phyloP scores from a whole-genome alignment of 208 protist genomes.

The Leishmania aethiopica region DNA sequence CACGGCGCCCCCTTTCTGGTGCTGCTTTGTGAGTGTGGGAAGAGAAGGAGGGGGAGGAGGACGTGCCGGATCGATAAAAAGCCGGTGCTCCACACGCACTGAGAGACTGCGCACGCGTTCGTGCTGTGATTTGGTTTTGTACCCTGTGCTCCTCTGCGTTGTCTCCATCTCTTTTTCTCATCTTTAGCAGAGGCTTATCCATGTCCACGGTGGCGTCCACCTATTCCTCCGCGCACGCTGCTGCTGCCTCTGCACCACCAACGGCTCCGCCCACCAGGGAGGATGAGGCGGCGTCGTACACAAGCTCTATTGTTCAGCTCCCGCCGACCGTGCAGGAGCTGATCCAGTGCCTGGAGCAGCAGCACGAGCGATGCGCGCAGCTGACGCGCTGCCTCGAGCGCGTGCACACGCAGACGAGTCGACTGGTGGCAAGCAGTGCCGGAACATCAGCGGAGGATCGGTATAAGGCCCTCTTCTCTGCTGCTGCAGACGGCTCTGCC shows the following conservation, averaged over 20 bases:
- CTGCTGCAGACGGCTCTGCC: neutral
- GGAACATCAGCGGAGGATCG: neutral
- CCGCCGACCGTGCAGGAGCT: conserved; percentile 59
- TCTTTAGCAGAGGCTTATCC: neutral
- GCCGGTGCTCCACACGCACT: neutral
- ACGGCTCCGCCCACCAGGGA: neutral
- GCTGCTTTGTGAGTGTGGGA: too few species aligned
- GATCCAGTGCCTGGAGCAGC: conserved; percentile 36
- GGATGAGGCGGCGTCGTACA: conserved; percentile 20
- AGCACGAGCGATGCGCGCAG: conserved; percentile 33
- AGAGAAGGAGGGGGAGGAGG: too few species aligned
- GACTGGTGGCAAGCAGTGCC: neutral
- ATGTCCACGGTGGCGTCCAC: neutral
- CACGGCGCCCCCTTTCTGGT: too few species aligned
- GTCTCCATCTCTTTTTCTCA: too few species aligned
- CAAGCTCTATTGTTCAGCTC: conserved; percentile 32
- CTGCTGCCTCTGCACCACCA: neutral
- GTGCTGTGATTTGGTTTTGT: neutral
- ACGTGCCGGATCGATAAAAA: neutral
- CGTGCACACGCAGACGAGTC: conserved; percentile 37
- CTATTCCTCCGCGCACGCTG: neutral
- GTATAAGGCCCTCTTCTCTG: neutral
- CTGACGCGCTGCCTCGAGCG: conserved; percentile 37
- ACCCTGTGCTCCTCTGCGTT: neutral
- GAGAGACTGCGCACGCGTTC: neutral